These are phyloP conservation scores for Fagopyrum homotropicum DNA, from an alignment of 148 eudicot genomes.

Conservation along the genomic window DNA sequence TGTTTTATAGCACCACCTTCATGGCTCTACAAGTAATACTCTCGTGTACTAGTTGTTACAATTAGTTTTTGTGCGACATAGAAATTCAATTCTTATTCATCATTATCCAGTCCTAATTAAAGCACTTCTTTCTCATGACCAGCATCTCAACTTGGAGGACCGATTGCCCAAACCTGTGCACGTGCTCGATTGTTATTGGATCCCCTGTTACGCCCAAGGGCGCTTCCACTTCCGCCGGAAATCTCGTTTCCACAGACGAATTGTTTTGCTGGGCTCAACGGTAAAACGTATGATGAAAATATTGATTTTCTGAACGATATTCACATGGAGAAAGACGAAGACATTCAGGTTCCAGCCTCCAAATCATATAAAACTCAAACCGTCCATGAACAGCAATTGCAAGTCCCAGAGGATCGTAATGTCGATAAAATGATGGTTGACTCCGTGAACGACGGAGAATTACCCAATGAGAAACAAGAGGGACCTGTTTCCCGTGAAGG, in stretches of 20 bases:
- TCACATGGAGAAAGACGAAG: constrained; percentile 41
- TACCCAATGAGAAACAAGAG: constrained; percentile 11
- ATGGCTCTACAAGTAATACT: too few relatives aligned
- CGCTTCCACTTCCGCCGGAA: constrained; percentile 52
- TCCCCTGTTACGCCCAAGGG: constrained; percentile 78
- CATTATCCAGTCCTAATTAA: neutral
- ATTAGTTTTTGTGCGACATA: too few relatives aligned
- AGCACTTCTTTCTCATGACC: neutral
- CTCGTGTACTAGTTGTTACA: neutral
- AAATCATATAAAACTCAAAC: constrained; percentile 18
- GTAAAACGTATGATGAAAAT: constrained; percentile 17
- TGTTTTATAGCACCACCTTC: too few relatives aligned
- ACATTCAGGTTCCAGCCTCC: constrained; percentile 20
- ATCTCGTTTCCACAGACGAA: constrained; percentile 19
- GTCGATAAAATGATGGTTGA: constrained; percentile 32
- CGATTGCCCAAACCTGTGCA: constrained; percentile 60
- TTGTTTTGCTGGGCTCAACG: constrained; percentile 16
- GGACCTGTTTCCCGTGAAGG: neutral
- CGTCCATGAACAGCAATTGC: constrained; percentile 5
- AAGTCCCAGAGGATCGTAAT: neutral
- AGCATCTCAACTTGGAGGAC: constrained; percentile 25
- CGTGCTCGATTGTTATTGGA: constrained; percentile 71
- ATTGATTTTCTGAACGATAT: constrained; percentile 43
- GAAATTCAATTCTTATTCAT: neutral
- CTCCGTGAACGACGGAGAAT: constrained; percentile 13